phyloP scores from a whole-genome alignment of 129 eudicot species.

The Chrysanthemum makinoi region DNA sequence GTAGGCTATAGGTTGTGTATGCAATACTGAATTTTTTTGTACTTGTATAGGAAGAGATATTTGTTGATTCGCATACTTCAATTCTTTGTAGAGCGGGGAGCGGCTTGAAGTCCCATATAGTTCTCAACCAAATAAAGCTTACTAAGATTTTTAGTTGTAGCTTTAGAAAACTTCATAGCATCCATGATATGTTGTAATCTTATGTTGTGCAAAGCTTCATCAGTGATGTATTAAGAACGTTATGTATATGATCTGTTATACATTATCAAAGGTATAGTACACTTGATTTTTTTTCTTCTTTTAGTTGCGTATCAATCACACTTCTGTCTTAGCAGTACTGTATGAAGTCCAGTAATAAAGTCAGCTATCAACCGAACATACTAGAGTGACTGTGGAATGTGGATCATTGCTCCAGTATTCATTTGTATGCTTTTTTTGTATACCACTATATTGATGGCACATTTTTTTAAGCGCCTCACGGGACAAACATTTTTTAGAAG shows the following conservation, averaged over 20 bases:
- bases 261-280: slow-evolving; percentile 7
- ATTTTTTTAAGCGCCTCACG: too few relatives aligned
- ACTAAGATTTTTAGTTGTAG: slow-evolving; percentile 10
- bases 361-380: too few relatives aligned
- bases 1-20: neutral
- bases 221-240: slow-evolving; percentile 5
- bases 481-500: too few relatives aligned
- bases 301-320: too few relatives aligned
- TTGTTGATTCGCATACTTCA: slow-evolving; percentile 6
- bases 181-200: slow-evolving; percentile 21
- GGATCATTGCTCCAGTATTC: too few relatives aligned
- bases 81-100: slow-evolving; percentile 20
- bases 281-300: too few relatives aligned
- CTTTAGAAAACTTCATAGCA: slow-evolving; percentile 15
- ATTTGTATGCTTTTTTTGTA: too few relatives aligned
- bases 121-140: slow-evolving; percentile 11
- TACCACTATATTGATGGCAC: too few relatives aligned
- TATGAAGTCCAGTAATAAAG: too few relatives aligned
- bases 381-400: too few relatives aligned
- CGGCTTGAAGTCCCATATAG: neutral
- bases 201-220: slow-evolving; percentile 19
- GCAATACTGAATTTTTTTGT: neutral
- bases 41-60: slow-evolving; percentile 11
- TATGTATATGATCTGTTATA: slow-evolving; percentile 28
- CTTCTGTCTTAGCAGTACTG: too few relatives aligned